Conservation (phyloP, 225 moss, liverwort and hornwort genomes). For the Polytrichum formosum region DNA sequence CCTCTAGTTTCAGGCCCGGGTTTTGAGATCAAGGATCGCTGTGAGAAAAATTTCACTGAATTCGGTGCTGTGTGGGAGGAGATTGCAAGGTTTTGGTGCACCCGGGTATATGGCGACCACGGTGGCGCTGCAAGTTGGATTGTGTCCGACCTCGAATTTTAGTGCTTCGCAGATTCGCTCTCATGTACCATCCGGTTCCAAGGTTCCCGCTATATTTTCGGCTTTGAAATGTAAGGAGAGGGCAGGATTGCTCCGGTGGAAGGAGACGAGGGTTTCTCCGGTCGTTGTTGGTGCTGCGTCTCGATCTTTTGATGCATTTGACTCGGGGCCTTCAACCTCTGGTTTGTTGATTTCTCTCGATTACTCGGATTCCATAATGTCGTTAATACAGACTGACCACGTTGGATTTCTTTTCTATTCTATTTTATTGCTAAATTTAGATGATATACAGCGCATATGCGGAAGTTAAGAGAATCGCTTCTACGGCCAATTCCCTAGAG, state of each 20-base stretch:
- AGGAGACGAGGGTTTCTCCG: slow-evolving; percentile 15
- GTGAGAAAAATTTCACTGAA: neutral
- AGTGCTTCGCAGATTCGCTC: neutral
- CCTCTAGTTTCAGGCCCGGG: neutral
- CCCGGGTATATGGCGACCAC: slow-evolving; percentile 29
- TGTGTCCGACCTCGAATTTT: slow-evolving; percentile 16
- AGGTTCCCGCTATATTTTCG: slow-evolving; percentile 14
- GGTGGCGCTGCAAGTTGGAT: slow-evolving; percentile 31
- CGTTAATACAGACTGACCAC: neutral
- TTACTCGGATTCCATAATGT: too few species aligned
- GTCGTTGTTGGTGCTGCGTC: slow-evolving; percentile 34
- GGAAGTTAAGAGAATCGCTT: neutral
- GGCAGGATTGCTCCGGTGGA: slow-evolving; percentile 33
- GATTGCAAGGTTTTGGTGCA: neutral
- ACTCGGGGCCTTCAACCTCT: slow-evolving; percentile 37
- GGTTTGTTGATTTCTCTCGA: slow-evolving; percentile 16
- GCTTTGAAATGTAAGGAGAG: slow-evolving; percentile 27
- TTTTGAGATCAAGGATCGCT: neutral
- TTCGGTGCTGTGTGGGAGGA: neutral
- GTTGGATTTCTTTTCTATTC: neutral
- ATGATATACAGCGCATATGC: neutral
- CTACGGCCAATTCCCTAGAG: neutral
- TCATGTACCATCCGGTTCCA: slow-evolving; percentile 10
- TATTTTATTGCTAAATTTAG: neutral
- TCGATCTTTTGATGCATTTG: slow-evolving; percentile 35